Base-by-base conservation (phyloP, 1,284 basidiomycete genomes). In the Tremellales sp. region DNA sequence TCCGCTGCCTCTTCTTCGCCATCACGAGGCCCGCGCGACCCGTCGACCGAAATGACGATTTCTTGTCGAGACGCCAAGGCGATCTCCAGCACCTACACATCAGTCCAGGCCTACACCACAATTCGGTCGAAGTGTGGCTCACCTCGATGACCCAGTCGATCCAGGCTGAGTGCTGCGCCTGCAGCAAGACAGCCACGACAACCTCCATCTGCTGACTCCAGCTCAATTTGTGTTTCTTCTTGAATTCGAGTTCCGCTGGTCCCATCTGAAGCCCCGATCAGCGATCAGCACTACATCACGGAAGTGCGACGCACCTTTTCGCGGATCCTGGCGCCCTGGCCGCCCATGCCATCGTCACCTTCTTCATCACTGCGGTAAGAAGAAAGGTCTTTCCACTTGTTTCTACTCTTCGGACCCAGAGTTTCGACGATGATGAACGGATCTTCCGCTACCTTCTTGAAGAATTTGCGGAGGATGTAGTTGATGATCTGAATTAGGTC, bases 201-300 rank as follows among this genome's bases (percentile, higher is more conserved):
- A 94, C 89, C 6, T 87, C 91, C 47, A 97, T 78, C 70, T 94
- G 84, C 66, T 94, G 85, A 60, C 84, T 89, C 83, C 85, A 87
- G n/a, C 85, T 83, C 70, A 76, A 57, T 24, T 65, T 62, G 48
- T 86, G 86, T 11, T 89, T 89, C 60, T 88, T 87, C 77, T 89
- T 87, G 54, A 94, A 84, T 58, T 83, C 79, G 31, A 96, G 80
- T 49, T 94, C 90, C 68, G 80, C 64, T 0, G 70, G 61, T 27
- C 47, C 72, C 78, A 51, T 72, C 71, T 37, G 65, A 21, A 27
- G 4, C 21, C 24, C 19, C 31, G 21, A 12, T 12, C 27, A 4
- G 3, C 15, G 25, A 31, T 22, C 40, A 5, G 43, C 13, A n/a
- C n/a, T n/a, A 25, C 8, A 40, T 5, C 15, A 22, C 19, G 24